phyloP scores from a whole-genome alignment of 1,284 basidiomycete species.

The Xanthoconium separans region DNA sequence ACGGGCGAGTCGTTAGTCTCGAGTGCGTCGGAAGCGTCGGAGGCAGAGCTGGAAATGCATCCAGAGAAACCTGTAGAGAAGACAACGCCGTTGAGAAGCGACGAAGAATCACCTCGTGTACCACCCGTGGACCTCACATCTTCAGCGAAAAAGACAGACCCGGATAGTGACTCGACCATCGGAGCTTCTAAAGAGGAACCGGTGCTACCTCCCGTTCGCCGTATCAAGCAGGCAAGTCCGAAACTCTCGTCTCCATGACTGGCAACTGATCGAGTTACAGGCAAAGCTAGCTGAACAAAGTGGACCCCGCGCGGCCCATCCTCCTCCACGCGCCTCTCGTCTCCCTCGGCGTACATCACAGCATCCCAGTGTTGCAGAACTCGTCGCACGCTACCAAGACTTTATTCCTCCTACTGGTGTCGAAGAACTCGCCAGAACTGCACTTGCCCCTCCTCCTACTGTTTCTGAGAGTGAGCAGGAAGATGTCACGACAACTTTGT shows the following conservation, averaged over 20 bases:
- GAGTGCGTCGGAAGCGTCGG: constrained; percentile 60
- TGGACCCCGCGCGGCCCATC: constrained; percentile 16
- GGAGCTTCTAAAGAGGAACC: constrained; percentile 59
- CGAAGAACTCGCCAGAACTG: constrained; percentile 66
- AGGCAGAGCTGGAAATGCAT: constrained; percentile 40
- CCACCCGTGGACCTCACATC: constrained; percentile 7
- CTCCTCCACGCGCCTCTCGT: constrained; percentile 50
- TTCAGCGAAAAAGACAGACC: constrained; percentile 44
- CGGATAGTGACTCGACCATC: constrained; percentile 89
- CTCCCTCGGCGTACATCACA: constrained; percentile 65
- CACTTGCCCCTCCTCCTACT: constrained; percentile 51
- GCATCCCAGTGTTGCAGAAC: constrained; percentile 75
- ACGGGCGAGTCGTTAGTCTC: constrained; percentile 58
- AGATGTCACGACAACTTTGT: constrained; percentile 35
- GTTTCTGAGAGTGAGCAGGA: constrained; percentile 76
- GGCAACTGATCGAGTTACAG: constrained; percentile 10
- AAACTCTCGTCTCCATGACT: neutral
- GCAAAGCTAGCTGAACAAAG: constrained; percentile 21
- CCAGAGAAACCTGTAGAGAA: constrained; percentile 28
- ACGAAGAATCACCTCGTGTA: constrained; percentile 16
- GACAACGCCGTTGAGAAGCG: constrained; percentile 18
- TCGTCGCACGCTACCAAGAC: constrained; percentile 83
- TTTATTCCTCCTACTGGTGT: constrained; percentile 70
- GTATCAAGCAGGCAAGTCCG: constrained; percentile 27
- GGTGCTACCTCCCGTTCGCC: constrained; percentile 19